Evolutionary conservation across 306 rosid genomes (phyloP), one percentile per base, ranked within the genome.

Genomic region (Acmispon strigosus): DNA sequence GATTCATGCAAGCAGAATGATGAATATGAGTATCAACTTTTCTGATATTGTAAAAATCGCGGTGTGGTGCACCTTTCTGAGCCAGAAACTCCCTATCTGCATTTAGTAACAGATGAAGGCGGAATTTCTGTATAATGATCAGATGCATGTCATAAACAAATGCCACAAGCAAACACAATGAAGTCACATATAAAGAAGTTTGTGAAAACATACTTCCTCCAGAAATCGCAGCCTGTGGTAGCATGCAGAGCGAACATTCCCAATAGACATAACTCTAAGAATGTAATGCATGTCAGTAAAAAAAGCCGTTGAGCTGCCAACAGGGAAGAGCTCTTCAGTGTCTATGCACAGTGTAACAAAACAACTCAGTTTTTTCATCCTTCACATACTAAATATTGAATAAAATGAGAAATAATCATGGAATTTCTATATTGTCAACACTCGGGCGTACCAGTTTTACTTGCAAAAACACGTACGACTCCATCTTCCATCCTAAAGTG

Each of bases 1-100:
- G 97, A 84, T 91, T 88, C 97, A 91, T 91, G 85, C 97, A 91
- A 45, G 97, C 97, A 68, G 97, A 91, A 81, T 91, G 97, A 75
- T 91, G 97, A 67, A 91, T 86, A 78, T 91, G 97, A 8, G 92
- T 91, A 81, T 91, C 96, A 52, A 92, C 96, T 83, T 92, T 92
- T 57, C 97, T 80, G 70, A 87, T 75, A 53, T 92, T 92, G 81
- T 92, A 92, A 86, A 92, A 92, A 74, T 92, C 97, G 66, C 97
- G 91, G 56, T 92, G 97, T 27, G 90, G 89, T 13, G 96, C 96
- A 81, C 94, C 39, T 74, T 92, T 92, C 76, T 92, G 96, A 62
- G 81, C 84, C 22, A 89, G 69, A 83, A 89, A 89, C 76, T 91
- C 97, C 66, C 45, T 68, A 76, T 87, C 97, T 36, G 91, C 93